Conservation (phyloP, 768 basidiomycete species). For the Amyloporia xantha region DNA sequence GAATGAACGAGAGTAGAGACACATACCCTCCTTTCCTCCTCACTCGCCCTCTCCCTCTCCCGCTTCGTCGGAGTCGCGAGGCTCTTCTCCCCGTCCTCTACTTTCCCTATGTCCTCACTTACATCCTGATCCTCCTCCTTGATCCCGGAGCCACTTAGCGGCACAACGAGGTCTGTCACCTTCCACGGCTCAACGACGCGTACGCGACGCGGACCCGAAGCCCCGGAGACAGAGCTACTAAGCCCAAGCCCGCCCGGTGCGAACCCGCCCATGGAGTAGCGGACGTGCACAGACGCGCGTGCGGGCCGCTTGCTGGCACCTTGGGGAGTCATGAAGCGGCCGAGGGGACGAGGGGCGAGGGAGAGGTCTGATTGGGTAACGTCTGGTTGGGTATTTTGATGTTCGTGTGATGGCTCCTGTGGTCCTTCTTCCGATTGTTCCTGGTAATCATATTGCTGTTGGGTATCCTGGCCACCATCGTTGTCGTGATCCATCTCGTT, state of each 20-base stretch:
- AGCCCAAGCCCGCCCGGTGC: conserved; percentile 6
- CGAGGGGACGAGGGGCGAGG: conserved; percentile 22
- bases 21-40: conserved; percentile 43
- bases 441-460: not conserved
- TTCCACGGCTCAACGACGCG: conserved; percentile 48
- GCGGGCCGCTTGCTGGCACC: conserved; percentile 4
- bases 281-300: conserved; percentile 6
- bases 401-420: not conserved
- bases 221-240: conserved; percentile 6
- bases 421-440: conserved; percentile 4
- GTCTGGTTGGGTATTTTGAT: conserved; percentile 7
- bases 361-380: conserved; percentile 12
- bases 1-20: not conserved
- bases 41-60: conserved; percentile 28
- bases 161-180: conserved; percentile 48
- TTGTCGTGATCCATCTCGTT: conserved; percentile 4
- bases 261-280: conserved; percentile 37
- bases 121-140: conserved; percentile 14
- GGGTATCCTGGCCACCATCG: not conserved
- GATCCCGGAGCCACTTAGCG: conserved; percentile 14
- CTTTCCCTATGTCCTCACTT: conserved; percentile 6
- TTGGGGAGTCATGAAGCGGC: conserved; percentile 57
- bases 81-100: conserved; percentile 9
- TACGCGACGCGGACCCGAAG: conserved; percentile 39
- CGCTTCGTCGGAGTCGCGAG: conserved; percentile 6